phyloP scores from a whole-genome alignment of 257 asterid genomes.

The Fraxinus excelsior region DNA sequence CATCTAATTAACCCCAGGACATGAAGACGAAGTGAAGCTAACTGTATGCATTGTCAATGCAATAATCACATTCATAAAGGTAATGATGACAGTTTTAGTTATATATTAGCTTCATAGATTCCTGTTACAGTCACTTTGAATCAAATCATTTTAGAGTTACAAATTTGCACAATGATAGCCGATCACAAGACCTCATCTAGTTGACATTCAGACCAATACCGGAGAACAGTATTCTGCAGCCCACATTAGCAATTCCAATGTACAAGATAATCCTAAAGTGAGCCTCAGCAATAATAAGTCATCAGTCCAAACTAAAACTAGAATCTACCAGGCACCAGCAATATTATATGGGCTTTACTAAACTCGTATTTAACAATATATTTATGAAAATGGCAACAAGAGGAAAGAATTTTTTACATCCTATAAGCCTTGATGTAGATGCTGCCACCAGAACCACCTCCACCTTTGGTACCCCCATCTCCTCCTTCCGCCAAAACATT shows the following conservation, averaged over 20 bases:
- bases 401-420: constrained; percentile 58
- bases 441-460: constrained; percentile 99
- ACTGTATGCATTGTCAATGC: constrained; percentile 14
- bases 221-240: neutral
- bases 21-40: constrained; percentile 3
- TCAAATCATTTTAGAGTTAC: neutral
- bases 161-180: neutral
- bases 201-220: constrained; percentile 19
- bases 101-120: constrained; percentile 18
- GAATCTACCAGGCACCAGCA: neutral
- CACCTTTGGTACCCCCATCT: constrained; percentile 83
- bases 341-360: neutral
- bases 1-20: constrained; percentile 11
- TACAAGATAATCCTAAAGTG: neutral
- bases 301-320: constrained; percentile 21
- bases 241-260: constrained; percentile 18
- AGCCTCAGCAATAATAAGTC: constrained; percentile 1
- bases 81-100: constrained; percentile 3
- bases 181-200: neutral
- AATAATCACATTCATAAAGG: neutral
- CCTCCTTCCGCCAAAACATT: constrained; percentile 89
- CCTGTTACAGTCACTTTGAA: neutral
- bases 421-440: constrained; percentile 70
- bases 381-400: constrained; percentile 21
- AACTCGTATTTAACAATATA: neutral